phyloP scores from a whole-genome alignment of 2,329 filamentous ascomycete species.

The Didymella exigua region DNA sequence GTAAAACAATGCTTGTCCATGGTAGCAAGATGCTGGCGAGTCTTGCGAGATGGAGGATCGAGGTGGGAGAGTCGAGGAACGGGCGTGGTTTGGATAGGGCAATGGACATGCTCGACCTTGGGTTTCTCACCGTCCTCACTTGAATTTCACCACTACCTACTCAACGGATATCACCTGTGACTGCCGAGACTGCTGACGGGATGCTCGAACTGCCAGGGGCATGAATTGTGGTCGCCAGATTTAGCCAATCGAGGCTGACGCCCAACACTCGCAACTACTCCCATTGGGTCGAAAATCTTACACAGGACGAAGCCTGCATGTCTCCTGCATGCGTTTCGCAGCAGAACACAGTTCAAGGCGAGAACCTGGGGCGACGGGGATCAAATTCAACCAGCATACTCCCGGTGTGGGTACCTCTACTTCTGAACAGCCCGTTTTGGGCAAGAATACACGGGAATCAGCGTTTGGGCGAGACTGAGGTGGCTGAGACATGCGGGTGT shows the following conservation, averaged over 20 bases:
- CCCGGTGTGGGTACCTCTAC: constrained; percentile 8
- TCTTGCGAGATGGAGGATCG: not conserved
- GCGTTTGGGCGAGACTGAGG: constrained; percentile 8
- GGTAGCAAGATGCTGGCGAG: not conserved
- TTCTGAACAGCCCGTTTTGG: constrained; percentile 1
- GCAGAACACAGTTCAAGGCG: not conserved
- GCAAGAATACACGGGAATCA: constrained; percentile 18
- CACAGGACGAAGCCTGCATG: constrained; percentile 13
- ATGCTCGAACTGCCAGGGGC: constrained; percentile 5
- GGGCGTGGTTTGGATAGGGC: not conserved
- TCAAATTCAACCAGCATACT: constrained; percentile 14
- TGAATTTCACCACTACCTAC: not conserved
- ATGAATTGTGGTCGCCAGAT: constrained; percentile 11
- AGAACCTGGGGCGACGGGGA: constrained; percentile 9
- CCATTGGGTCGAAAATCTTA: constrained; percentile 5
- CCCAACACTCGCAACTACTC: not conserved
- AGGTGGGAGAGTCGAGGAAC: not conserved
- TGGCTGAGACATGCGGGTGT: constrained; percentile 19
- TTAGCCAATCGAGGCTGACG: constrained; percentile 10
- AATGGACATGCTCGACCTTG: not conserved
- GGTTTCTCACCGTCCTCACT: not conserved
- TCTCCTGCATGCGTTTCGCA: not conserved
- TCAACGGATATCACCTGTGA: not conserved
- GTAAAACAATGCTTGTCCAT: not conserved
- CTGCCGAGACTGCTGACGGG: constrained; percentile 4